Evolutionary conservation across 441 rosid genomes (phyloP).

Genomic region (Syzygium syzygioides): DNA sequence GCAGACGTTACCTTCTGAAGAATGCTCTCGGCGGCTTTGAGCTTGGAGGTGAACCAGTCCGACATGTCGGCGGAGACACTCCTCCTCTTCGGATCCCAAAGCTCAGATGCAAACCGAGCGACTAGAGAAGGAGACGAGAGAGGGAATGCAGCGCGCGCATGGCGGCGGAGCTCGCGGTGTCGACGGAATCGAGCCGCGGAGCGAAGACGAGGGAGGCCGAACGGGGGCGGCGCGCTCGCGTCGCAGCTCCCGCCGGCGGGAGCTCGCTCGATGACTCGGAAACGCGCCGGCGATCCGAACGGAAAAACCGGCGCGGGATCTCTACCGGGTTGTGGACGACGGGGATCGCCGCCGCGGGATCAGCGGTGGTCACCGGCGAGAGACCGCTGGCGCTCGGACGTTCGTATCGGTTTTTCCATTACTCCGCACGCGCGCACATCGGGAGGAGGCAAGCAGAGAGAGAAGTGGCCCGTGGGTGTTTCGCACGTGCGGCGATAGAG

Average conservation of each 20-base stretch:
- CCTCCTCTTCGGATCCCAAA: not conserved
- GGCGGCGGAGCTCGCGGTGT: not conserved
- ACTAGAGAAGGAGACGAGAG: not conserved
- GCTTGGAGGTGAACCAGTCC: constrained; percentile 94
- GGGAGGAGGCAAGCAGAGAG: not conserved
- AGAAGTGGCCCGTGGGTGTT: not conserved
- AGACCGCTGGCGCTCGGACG: not conserved
- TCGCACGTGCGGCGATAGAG: not conserved
- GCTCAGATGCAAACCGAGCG: not conserved
- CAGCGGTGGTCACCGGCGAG: not conserved
- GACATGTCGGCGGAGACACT: constrained; percentile 33
- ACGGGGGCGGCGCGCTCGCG: not conserved
- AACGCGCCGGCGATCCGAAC: not conserved
- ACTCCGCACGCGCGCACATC: not conserved
- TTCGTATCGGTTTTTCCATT: not conserved
- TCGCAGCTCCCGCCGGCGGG: not conserved
- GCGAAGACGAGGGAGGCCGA: not conserved
- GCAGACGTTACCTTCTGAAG: constrained; percentile 59
- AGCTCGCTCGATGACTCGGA: not conserved
- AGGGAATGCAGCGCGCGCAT: not conserved
- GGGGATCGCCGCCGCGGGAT: not conserved
- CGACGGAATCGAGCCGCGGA: not conserved
- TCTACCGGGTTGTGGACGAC: not conserved
- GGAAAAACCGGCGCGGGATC: not conserved
- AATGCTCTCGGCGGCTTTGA: constrained; percentile 90